Base-by-base conservation (phyloP, 148 eudicot species). In the Euryodendron excelsum region DNA sequence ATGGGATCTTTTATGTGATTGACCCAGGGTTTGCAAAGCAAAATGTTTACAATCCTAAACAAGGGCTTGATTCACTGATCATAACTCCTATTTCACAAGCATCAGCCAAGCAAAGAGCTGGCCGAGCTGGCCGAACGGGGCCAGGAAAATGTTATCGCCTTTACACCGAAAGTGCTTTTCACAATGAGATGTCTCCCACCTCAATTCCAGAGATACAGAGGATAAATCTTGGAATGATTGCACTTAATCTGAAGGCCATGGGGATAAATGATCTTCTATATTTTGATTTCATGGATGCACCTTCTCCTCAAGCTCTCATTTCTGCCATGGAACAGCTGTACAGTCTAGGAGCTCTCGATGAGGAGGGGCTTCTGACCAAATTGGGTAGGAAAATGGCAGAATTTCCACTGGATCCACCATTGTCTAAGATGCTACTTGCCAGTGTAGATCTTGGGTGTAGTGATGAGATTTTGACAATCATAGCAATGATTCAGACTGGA, bases 271-370 rank as follows among this genome's bases (percentile, higher is more conserved):
- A 95, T 80, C 86, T 93, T 21, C 82, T 95, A 14, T 87, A 94
- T 41, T 91, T 95, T 74, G 99, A 95, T 83, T 95, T 93, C 78
- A 95, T 95, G 99, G 99, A 95, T 77, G 93, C 98, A 15, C 97
- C 99, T 27, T 83, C 99, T 79, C 92, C 99, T 41, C 97, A 95
- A 78, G 94, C 98, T 37, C 97, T 93, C 64, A 93, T 93, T 66
- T 96, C 94, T 76, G 99, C 98, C 34, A 91, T 93, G 98, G 97
- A 91, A 75, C 98, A 91, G 75, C 85, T 93, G 23, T 96, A 87
- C 83, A 93, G 93, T 83, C 85, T 96, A n/a, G 99, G 99, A 44
- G 99, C 98, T 81, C 77, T 96, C 55, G 94, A 96, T 77, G 97
- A 96, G 79, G 99, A 90, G 75, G 99, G 99, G 60, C 98, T 93